A percentile compares a stretch with the other conserved stretches of the same genome.
These are phyloP conservation scores for Sclerotinia nivalis DNA, from an alignment of 2,329 filamentous ascomycete genomes.

Conservation along the genomic window DNA sequence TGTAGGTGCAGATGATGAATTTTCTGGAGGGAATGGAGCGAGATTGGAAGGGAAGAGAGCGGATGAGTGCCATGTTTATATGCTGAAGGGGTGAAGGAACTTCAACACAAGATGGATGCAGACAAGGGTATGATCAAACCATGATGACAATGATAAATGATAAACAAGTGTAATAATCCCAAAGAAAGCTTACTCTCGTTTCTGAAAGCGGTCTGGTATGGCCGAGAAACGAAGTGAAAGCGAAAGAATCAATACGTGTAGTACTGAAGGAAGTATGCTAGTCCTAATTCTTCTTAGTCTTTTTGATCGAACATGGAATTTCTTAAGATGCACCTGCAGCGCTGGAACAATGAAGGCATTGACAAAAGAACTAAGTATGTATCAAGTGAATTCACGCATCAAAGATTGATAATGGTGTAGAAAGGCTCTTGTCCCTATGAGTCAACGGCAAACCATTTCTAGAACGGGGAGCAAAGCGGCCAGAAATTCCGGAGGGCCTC, in stretches of 20 bases:
- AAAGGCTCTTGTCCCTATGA: neutral
- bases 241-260: neutral
- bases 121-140: neutral
- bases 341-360: neutral
- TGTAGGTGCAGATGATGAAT: neutral
- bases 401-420: neutral
- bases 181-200: neutral
- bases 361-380: neutral
- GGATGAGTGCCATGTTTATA: neutral
- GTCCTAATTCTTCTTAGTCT: neutral
- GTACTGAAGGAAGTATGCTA: neutral
- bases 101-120: neutral
- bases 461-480: neutral
- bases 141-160: neutral
- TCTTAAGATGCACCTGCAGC: neutral
- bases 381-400: too few species aligned
- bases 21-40: neutral
- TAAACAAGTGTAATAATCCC: neutral
- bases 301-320: neutral
- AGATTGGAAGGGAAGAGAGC: neutral
- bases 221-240: neutral
- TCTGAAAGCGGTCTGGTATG: neutral
- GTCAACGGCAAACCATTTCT: slow-evolving; percentile 3
- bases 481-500: neutral
- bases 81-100: neutral